Evolutionary conservation across 2,329 filamentous ascomycete genomes (phyloP), one percentile per base, ranked within the genome.

Genomic region (Ophiostoma ulmi): DNA sequence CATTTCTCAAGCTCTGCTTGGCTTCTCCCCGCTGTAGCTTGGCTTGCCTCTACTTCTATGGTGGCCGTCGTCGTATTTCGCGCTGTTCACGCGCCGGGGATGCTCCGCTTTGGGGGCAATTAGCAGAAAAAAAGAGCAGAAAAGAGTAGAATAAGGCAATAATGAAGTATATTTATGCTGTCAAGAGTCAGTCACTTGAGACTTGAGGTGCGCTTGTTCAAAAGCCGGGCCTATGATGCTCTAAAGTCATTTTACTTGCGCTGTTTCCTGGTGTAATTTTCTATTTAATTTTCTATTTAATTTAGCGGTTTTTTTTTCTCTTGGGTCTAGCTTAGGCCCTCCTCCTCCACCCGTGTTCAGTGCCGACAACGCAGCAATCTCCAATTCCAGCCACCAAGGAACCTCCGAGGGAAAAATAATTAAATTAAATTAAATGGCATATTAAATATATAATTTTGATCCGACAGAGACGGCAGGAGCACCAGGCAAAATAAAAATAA

Each of bases 21-120:
- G 58, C 63, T 35, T 65, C 63, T 38, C 63, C 63, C 63, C 63
- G 63, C 36, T 65, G 35, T n/a, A 58, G 63, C 63, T 65, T 65
- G 63, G 63, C 63, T 65, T 36, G 31, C 61, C 31, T 64, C 31
- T 35, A 14, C 13, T 44, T 7, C 11, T 48, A 48, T 48, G 55
- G 61, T n/a, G 20, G 31, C 20, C 61, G 52, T 58, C 26, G 58
- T 63, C 26, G 61, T 20, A 38, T 64, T 64, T 64, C 61, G 38
- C 61, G 61, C 35, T 38, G 61, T 38, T 64, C 20, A n/a, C 61
- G 61, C 61, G 61, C 35, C 61, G 35, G 61, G 61, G 61, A 2
- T 64, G 61, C 61, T 64, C 61, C 61, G 61, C 61, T 64, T n/a
- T 64, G 35, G 35, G 61, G 61, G 31, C 31, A 35, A 35, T 64